A percentile compares a stretch with the other conserved stretches of the same genome.
phyloP scores from a whole-genome alignment of 495 filamentous ascomycete species.

The Penicillium alfredii region DNA sequence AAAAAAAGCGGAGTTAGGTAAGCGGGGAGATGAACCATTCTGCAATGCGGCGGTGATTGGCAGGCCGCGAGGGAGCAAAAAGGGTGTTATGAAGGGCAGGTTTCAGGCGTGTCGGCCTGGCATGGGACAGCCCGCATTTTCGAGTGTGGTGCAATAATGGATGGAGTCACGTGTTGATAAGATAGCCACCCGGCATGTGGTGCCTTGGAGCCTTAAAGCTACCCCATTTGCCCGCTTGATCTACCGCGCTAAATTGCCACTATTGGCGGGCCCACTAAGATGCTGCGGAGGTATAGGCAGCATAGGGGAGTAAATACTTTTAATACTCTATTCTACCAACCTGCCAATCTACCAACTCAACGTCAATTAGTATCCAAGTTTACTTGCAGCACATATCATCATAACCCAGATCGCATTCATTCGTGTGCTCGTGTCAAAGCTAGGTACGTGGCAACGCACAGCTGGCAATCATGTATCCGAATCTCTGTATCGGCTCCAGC shows the following conservation, averaged over 20 bases:
- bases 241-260: too few relatives aligned
- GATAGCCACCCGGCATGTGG: not conserved
- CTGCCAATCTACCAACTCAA: too few relatives aligned
- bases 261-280: too few relatives aligned
- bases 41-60: slow-evolving; percentile 39
- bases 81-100: slow-evolving; percentile 40
- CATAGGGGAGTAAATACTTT: too few relatives aligned
- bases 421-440: slow-evolving; percentile 10
- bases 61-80: slow-evolving; percentile 30
- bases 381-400: too few relatives aligned
- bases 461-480: slow-evolving; percentile 8
- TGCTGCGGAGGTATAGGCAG: too few relatives aligned
- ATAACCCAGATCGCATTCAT: slow-evolving; percentile 14
- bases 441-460: slow-evolving; percentile 3
- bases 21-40: slow-evolving; percentile 22
- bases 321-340: too few relatives aligned
- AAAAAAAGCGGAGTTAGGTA: slow-evolving; percentile 16
- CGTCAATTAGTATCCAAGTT: too few relatives aligned
- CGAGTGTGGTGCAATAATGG: slow-evolving; percentile 3
- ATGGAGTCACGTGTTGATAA: slow-evolving; percentile 24
- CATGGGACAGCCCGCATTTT: slow-evolving; percentile 21
- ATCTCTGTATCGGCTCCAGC: slow-evolving; percentile 5
- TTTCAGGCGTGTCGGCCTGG: slow-evolving; percentile 32
- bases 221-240: too few relatives aligned
- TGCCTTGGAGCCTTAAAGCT: too few relatives aligned